Base-by-base conservation (phyloP, 2,329 filamentous ascomycete genomes). In the Apiospora kogelbergensis region DNA sequence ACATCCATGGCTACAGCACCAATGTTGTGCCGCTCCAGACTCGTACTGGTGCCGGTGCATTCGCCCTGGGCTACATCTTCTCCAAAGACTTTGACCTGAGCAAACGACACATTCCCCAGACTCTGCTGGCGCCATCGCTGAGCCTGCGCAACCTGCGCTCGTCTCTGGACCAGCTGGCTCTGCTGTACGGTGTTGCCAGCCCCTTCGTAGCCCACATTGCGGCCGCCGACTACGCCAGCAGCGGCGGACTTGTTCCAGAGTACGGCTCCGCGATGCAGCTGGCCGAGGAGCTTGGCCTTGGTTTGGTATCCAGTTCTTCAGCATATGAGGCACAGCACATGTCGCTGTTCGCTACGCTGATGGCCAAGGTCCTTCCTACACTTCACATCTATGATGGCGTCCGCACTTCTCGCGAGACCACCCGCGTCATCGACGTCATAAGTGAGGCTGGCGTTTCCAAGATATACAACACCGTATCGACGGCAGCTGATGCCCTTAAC, bases 1-100 rank as follows among this genome's bases (percentile, higher is more conserved):
- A 99, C 84, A 89, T 91, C 72, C 90, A 95, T 82, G 93, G 93
- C 75, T 92, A 95, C 78, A 83, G 89, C 71, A 95, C 96, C 65
- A 85, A 89, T 17, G 89, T 98, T 63, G 86, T 95, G 70, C 84
- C 92, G 30, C 89, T 98, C 77, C 92, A 99, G 84, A 97, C 95
- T 57, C 89, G 96, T 67, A 89, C 92, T 68, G 96, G 96, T 70
- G 96, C 96, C 67, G 96, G 95, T 68, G 90, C 93, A 73, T 92
- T 98, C 78, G 94, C 96, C 26, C 88, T 99, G 65, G 96, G 96
- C 69, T 99, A 99, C 83, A 93, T 98, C 80, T 99, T 98, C 86
- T 98, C 95, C 71, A 93, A 94, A 77, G 96, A 99, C 82, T 98
- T 97, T 77, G 95, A 98, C 80, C 82, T 97, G 76, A 90, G 88